Percentiles rank a stretch among this genome's conserved stretches.
phyloP scores from a whole-genome alignment of 306 rosid species.

The Geum urbanum region DNA sequence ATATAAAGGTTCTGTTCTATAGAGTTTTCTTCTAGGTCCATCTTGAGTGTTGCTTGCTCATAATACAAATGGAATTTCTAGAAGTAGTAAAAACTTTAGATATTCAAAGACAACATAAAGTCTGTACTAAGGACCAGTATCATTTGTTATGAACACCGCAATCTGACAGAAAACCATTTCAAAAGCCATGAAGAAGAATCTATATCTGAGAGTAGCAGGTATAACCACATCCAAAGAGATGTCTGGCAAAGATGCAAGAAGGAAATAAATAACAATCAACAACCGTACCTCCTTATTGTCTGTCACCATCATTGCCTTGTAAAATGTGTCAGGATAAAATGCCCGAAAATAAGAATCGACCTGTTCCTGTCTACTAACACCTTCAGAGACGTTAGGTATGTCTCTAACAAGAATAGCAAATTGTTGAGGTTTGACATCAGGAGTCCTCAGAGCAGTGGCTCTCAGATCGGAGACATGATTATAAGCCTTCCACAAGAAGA shows the following conservation, averaged over 20 bases:
- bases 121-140: not conserved
- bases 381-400: conserved; percentile 59
- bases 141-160: not conserved
- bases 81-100: not conserved
- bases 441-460: conserved; percentile 58
- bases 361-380: conserved; percentile 67
- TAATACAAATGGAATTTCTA: not conserved
- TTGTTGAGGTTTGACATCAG: conserved; percentile 62
- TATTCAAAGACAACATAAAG: not conserved
- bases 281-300: conserved; percentile 61
- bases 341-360: conserved; percentile 61
- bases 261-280: not conserved
- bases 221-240: not conserved
- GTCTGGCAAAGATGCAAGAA: not conserved
- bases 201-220: not conserved
- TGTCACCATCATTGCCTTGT: conserved; percentile 76
- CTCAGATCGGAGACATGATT: conserved; percentile 58
- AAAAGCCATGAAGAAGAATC: not conserved
- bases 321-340: conserved; percentile 68
- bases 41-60: conserved; percentile 1
- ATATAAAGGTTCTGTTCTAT: not conserved
- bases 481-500: conserved; percentile 82
- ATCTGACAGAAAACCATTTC: not conserved
- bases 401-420: conserved; percentile 85
- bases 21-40: not conserved